phyloP scores from a whole-genome alignment of 2,329 filamentous ascomycete species.

The Pseudocercospora eumusae region DNA sequence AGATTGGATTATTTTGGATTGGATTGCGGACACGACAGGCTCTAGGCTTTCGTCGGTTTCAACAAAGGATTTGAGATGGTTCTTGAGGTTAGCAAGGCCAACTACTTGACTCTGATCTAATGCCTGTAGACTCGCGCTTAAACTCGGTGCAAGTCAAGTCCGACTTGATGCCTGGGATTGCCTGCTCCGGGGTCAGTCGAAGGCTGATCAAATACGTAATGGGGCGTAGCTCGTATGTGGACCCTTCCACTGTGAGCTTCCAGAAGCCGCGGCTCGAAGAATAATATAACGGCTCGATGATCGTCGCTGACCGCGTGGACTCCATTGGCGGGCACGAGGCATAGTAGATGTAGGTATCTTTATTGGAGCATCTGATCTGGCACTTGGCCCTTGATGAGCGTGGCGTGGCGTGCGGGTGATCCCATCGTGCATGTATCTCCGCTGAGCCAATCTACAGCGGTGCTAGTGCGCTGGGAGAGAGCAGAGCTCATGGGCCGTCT shows the following conservation, averaged over 20 bases:
- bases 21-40: no score
- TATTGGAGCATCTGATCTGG: not conserved
- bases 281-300: conserved; percentile 7
- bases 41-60: no score
- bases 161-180: not conserved
- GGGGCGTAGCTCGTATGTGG: not conserved
- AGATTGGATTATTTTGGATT: no score
- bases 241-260: conserved; percentile 9
- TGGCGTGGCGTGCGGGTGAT: conserved; percentile 10
- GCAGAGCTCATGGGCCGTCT: conserved; percentile 5
- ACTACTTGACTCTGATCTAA: not conserved
- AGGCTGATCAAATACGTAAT: not conserved
- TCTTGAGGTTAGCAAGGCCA: no score
- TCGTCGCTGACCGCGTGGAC: conserved; percentile 7
- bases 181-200: not conserved
- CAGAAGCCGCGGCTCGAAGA: conserved; percentile 18
- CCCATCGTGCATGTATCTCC: conserved; percentile 12
- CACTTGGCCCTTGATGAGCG: not conserved
- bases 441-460: conserved; percentile 14
- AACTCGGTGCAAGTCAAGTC: not conserved
- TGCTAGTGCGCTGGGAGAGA: conserved; percentile 15
- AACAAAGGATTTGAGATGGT: no score
- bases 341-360: not conserved
- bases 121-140: not conserved
- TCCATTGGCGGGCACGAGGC: conserved; percentile 16